Base-by-base conservation (phyloP, 176 grass and related monocot genomes). In the Carex pumila region DNA sequence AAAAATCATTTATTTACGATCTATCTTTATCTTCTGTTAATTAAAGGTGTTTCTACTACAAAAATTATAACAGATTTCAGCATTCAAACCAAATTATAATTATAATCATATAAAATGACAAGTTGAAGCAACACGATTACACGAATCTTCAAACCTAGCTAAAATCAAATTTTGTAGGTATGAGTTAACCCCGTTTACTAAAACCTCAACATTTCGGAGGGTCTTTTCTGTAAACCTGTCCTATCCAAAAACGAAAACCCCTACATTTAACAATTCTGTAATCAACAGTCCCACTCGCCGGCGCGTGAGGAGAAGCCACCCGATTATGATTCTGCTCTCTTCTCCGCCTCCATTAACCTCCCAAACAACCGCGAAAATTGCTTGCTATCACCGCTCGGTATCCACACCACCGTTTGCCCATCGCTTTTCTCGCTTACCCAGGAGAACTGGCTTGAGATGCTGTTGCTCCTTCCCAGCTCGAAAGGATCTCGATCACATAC, bases 401-500 rank as follows among this genome's bases (percentile, higher is more conserved):
- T 65, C 49, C 73, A 4, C 36, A 13, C 36, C 36, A 30, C 85
- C 87, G 31, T 85, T 79, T 45, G 10, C 62, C 2, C 7, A 30
- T 37, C 17, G 21, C 7, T 63, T 62, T 71, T 58, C 83, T 71
- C 72, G 68, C 49, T 18, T 71, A 4, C 31, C 34, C 1, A 64
- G 49, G 85, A 89, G 71, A n/a, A 83, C 83, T 68, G 80, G 65
- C 71, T 71, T 83, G 18, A 76, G 73, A 82, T 67, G 61, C 1
- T 7, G 10, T 65, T 87, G 84, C 84, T 87, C 67, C 82, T 84
- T 37, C 10, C 65, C 12, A 70, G 79, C 66, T 58, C 79, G 36
- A 72, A 92, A 85, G 60, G 86, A 85, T 87, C 90, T 89, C 84
- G 89, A 94, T 41, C 88, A 88, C 90, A 91, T 94, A 58, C 92